Evolutionary conservation across 371 early-diverging fungal species (phyloP), one percentile per base, ranked within the genome.

Genomic region (Syncephalastrum sp.): DNA sequence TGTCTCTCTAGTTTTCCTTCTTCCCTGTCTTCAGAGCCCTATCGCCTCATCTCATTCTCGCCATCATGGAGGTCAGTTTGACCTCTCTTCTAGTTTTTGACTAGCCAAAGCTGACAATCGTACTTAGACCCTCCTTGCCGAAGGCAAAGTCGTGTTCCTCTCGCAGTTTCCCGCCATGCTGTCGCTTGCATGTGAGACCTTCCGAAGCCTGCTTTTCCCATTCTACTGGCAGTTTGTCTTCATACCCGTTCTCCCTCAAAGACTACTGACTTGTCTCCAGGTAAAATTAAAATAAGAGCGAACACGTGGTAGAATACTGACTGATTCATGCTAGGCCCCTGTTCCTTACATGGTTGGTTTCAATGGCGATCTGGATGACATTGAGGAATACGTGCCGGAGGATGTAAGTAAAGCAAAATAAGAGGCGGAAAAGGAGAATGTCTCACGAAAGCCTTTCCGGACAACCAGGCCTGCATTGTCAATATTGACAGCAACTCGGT

Each of bases 291-390:
- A 10, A 33, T 5, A 8, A 33, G 8, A 33, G 38, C 8, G 38
- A 10, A 10, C 8, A 33, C 38, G 10, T 5, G 6, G 12, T 33
- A 33, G 38, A 10, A 8, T 33, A 33, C 16, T 16, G 12, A 43
- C 8, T 41, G n/a, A 12, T 33, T 10, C 38, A 10, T 33, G 12
- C 23, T 57, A 70, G 59, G 87, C 91, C 3, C 92, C 93, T 24
- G 87, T 91, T 38, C 93, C 93, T 6, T 93, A 87, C 53, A 88
- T 93, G 42, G 79, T 91, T 48, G 93, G 93, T 3, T 80, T 90
- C 21, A 73, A 84, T 42, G 78, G 88, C 10, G 63, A 64, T 6
- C 71, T 81, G 57, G 71, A 70, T 3, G 85, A 84, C 19, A 44
- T 82, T 3, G 88, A 87, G 42, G 84, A 83, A 55, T 72, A 79